These are phyloP conservation scores for Onygena corvina DNA, from an alignment of 2,329 filamentous ascomycete genomes.

Conservation along the genomic window DNA sequence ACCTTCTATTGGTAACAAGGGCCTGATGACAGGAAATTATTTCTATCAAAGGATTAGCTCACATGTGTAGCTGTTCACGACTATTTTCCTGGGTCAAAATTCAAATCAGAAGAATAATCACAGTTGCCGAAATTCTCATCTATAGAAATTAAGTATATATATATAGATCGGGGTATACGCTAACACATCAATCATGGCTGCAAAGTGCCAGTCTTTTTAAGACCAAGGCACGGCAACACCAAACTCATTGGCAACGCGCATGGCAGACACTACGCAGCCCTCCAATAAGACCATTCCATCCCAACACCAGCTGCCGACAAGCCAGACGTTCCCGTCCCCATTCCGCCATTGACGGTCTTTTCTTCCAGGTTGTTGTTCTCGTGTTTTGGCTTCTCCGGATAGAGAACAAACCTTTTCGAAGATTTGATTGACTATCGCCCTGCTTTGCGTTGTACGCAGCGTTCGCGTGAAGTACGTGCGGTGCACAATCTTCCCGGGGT, in stretches of 20 bases:
- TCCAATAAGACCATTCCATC: constrained; percentile 53
- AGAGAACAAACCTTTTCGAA: constrained; percentile 22
- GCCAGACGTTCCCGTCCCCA: constrained; percentile 43
- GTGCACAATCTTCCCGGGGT: constrained; percentile 33
- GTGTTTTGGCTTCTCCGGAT: neutral
- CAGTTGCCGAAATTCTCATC: neutral
- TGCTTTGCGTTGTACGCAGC: constrained; percentile 40
- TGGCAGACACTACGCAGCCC: constrained; percentile 49
- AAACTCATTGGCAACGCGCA: constrained; percentile 43
- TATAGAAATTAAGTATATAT: no score
- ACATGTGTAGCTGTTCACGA: neutral
- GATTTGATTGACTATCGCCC: constrained; percentile 37
- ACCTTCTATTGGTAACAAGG: neutral
- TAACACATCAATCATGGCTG: no score
- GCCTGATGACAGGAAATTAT: neutral
- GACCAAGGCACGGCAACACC: constrained; percentile 35
- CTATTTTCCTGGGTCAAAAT: neutral
- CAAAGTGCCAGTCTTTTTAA: no score
- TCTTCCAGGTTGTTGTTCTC: neutral
- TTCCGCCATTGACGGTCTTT: constrained; percentile 26
- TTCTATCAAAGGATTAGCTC: no score
- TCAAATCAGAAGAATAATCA: neutral
- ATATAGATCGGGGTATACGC: no score
- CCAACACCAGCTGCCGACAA: constrained; percentile 52
- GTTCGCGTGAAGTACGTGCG: constrained; percentile 43